These are phyloP conservation scores for Epichloe scottii DNA, from an alignment of 2,329 filamentous ascomycete species.

Conservation along the genomic window DNA sequence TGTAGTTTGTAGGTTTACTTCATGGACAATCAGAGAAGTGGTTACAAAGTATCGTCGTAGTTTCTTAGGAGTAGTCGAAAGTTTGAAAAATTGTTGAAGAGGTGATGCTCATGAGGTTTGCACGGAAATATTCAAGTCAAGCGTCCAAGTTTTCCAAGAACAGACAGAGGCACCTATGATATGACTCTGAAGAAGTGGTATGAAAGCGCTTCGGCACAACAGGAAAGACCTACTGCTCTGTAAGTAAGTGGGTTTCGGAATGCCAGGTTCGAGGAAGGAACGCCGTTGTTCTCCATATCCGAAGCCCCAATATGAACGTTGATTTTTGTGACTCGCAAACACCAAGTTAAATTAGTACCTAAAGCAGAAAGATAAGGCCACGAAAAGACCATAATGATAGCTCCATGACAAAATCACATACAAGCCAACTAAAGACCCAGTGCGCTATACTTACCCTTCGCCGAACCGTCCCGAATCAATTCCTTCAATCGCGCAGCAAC, in stretches of 20 bases:
- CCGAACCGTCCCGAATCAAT: conserved; percentile 16
- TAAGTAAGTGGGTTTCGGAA: not conserved
- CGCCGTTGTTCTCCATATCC: not conserved
- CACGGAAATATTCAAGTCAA: not conserved
- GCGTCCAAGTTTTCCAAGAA: not conserved
- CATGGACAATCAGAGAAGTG: not conserved
- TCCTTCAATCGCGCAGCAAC: conserved; percentile 11
- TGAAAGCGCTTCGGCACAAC: not conserved
- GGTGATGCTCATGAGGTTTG: not conserved
- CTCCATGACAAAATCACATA: not conserved
- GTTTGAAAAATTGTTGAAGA: not conserved
- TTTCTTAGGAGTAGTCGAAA: not conserved
- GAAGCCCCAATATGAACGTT: not conserved
- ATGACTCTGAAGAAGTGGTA: not conserved
- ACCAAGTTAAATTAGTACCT: not conserved
- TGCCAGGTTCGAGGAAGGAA: not conserved
- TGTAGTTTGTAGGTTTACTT: not conserved
- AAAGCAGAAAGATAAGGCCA: not conserved
- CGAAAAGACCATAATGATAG: not conserved
- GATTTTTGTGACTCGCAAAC: not conserved
- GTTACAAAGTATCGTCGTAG: not conserved
- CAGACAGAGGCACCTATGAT: not conserved
- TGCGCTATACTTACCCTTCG: conserved; percentile 21
- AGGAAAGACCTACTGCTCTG: not conserved
- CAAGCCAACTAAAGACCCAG: conserved; percentile 18